Conservation (phyloP, 148 eudicot species). For the Diospyros kaki region DNA sequence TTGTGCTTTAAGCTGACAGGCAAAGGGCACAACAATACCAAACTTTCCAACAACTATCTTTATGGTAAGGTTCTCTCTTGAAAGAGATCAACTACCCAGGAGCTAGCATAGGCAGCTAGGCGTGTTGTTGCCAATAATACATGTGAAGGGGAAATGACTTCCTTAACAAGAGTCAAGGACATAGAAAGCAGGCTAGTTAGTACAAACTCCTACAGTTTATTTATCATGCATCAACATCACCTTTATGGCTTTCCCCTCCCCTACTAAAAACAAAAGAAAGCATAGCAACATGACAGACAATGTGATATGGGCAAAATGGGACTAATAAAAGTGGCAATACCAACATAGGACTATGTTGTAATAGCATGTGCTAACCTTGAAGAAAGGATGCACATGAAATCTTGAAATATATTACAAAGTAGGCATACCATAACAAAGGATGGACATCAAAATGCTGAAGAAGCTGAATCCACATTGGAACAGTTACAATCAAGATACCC, state of each 20-base stretch:
- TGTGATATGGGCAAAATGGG: neutral
- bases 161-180: too few species aligned
- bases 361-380: constrained; percentile 46
- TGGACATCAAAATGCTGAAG: constrained; percentile 73
- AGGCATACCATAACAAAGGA: constrained; percentile 72
- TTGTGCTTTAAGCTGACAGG: too few species aligned
- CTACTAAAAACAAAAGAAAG: neutral
- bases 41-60: too few species aligned
- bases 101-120: too few species aligned
- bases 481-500: constrained; percentile 33
- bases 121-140: too few species aligned
- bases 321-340: neutral
- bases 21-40: too few species aligned
- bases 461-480: constrained; percentile 80
- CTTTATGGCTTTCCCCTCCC: neutral
- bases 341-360: neutral
- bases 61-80: too few species aligned
- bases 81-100: too few species aligned
- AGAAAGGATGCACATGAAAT: constrained; percentile 73
- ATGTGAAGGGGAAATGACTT: too few species aligned
- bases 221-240: neutral
- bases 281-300: neutral
- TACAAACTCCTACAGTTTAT: too few species aligned
- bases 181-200: too few species aligned
- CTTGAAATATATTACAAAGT: constrained; percentile 26